Conservation (phyloP, 192 early-diverging fungal species). For the Glomus cerebriforme region DNA sequence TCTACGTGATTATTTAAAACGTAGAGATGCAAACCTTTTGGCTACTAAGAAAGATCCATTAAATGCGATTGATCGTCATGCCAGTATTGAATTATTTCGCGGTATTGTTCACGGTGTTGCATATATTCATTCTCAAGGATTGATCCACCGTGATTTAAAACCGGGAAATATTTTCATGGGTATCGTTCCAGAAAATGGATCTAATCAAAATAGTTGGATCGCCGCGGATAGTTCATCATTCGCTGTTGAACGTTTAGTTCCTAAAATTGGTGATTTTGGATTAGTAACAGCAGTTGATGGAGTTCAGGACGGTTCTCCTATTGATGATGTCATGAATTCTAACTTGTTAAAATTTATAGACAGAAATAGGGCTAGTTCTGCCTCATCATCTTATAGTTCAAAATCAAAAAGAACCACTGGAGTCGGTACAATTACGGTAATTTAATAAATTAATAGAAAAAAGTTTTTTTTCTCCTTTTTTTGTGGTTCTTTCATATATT, state of each 20-base stretch:
- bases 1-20: slow-evolving; percentile 64
- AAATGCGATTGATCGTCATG: slow-evolving; percentile 29
- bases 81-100: slow-evolving; percentile 4
- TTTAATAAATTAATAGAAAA: slow-evolving; percentile 25
- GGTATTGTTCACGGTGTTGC: slow-evolving; percentile 70
- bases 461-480: not conserved
- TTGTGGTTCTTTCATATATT: not conserved
- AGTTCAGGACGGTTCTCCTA: slow-evolving; percentile 19
- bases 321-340: not conserved
- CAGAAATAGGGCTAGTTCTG: not conserved
- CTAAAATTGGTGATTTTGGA: slow-evolving; percentile 98
- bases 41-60: slow-evolving; percentile 14
- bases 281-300: slow-evolving; percentile 71
- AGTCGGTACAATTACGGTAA: slow-evolving; percentile 78
- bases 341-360: not conserved
- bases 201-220: not conserved
- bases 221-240: not conserved
- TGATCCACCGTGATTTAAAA: slow-evolving; percentile 75
- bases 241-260: slow-evolving; percentile 46
- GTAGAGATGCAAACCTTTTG: slow-evolving; percentile 2
- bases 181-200: not conserved
- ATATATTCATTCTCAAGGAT: slow-evolving; percentile 66
- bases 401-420: slow-evolving; percentile 54
- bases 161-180: slow-evolving; percentile 64
- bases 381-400: slow-evolving; percentile 13